phyloP scores from a whole-genome alignment of 768 basidiomycete genomes.

The Agrocybe pediades region DNA sequence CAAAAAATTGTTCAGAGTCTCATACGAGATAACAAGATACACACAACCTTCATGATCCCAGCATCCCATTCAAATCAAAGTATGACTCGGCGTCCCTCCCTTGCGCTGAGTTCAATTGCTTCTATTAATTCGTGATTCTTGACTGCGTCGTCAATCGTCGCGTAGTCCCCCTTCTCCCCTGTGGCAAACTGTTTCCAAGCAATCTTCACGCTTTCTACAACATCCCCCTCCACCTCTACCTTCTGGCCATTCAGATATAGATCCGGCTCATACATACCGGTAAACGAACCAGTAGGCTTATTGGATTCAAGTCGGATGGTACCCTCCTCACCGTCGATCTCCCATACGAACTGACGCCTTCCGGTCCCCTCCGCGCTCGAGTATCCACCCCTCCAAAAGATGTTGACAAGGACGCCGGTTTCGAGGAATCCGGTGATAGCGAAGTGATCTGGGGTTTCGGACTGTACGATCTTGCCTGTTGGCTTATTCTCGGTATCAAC shows the following conservation, averaged over 20 bases:
- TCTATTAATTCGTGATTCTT: slow-evolving; percentile 4
- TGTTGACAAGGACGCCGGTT: slow-evolving; percentile 28
- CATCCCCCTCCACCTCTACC: slow-evolving; percentile 14
- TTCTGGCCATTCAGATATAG: slow-evolving; percentile 31
- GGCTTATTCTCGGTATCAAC: slow-evolving; percentile 21
- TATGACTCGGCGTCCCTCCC: not conserved
- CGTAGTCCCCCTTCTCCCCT: not conserved
- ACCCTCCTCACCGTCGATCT: slow-evolving; percentile 34
- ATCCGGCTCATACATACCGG: slow-evolving; percentile 24
- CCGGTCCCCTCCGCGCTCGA: slow-evolving; percentile 12
- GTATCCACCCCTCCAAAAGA: slow-evolving; percentile 25
- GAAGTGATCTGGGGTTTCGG: slow-evolving; percentile 23
- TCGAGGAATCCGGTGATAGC: slow-evolving; percentile 27
- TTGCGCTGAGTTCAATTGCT: slow-evolving; percentile 3
- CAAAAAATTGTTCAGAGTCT: no score
- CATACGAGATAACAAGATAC: no score
- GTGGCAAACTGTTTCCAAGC: slow-evolving; percentile 7
- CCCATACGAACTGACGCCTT: slow-evolving; percentile 27
- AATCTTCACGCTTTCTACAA: not conserved
- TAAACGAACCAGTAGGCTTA: slow-evolving; percentile 1
- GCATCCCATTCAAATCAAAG: not conserved
- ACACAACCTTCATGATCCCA: no score
- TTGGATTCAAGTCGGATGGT: slow-evolving; percentile 25
- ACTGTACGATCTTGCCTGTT: slow-evolving; percentile 22
- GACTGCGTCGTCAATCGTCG: slow-evolving; percentile 10